A percentile compares a stretch with the other conserved stretches of the same genome.
Conservation (phyloP, 257 asterid genomes). For the Parsonsia alboflavescens region DNA sequence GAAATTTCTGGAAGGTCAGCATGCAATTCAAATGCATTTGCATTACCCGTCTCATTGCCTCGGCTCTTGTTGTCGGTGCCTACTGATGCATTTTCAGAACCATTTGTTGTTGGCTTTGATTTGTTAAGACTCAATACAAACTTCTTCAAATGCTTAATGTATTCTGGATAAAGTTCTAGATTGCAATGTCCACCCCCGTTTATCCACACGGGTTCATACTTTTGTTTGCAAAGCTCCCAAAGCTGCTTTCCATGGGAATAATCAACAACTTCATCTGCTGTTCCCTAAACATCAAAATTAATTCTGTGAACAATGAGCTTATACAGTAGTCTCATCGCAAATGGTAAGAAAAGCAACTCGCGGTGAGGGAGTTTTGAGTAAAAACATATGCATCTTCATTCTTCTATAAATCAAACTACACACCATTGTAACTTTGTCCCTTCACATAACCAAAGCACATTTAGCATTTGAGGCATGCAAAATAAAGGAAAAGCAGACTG, state of each 20-base stretch:
- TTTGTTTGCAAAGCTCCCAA: conserved; percentile 74
- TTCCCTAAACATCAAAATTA: conserved; percentile 46
- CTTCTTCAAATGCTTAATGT: conserved; percentile 75
- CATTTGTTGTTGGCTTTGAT: conserved; percentile 50
- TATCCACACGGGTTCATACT: conserved; percentile 87
- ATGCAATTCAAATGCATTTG: conserved; percentile 45
- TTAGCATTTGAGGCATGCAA: too few species aligned
- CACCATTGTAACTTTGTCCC: too few species aligned
- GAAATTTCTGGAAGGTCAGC: conserved; percentile 71
- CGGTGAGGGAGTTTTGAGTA: too few species aligned
- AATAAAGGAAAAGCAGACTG: too few species aligned
- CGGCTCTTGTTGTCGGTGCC: conserved; percentile 37
- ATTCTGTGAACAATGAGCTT: not conserved
- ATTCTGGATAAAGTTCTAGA: conserved; percentile 90
- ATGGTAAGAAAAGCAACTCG: too few species aligned
- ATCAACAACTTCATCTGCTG: conserved; percentile 93
- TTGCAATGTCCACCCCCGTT: conserved; percentile 94
- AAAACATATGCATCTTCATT: too few species aligned
- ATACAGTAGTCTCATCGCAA: too few species aligned
- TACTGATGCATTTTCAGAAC: conserved; percentile 34
- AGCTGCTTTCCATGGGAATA: conserved; percentile 91
- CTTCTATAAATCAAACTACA: too few species aligned
- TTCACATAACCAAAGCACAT: too few species aligned
- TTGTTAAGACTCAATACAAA: conserved; percentile 74
- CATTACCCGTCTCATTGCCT: conserved; percentile 40